Evolutionary conservation across 1,284 basidiomycete genomes (phyloP).

Genomic region (Macrocybe sp.): DNA sequence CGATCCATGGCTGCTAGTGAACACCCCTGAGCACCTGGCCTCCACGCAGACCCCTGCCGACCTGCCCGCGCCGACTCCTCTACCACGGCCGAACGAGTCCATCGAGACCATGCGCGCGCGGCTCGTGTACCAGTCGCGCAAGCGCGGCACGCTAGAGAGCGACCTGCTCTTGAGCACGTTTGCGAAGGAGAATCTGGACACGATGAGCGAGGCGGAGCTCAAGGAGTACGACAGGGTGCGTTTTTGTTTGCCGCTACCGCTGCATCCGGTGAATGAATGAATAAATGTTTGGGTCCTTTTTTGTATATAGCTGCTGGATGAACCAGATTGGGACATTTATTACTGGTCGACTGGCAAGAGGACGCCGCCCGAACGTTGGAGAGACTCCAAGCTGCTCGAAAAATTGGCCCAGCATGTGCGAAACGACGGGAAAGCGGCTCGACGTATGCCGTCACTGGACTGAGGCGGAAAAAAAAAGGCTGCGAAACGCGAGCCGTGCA

Average conservation of each 20-base stretch:
- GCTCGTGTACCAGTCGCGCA: conserved; percentile 90
- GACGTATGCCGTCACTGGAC: conserved; percentile 82
- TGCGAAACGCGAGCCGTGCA: no score
- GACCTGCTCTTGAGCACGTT: conserved; percentile 93
- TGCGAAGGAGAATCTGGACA: conserved; percentile 69
- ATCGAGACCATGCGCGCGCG: conserved; percentile 75
- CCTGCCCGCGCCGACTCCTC: conserved; percentile 43
- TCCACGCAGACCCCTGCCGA: conserved; percentile 46
- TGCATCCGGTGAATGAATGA: neutral
- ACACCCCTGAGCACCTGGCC: conserved; percentile 65
- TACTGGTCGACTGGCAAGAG: conserved; percentile 90
- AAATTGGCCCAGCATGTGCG: conserved; percentile 79
- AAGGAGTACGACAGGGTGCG: conserved; percentile 88
- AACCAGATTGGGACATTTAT: conserved; percentile 98
- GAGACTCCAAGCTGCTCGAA: conserved; percentile 60
- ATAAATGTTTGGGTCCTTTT: neutral
- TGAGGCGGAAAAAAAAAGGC: neutral
- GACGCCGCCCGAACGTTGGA: conserved; percentile 77
- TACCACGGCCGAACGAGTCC: conserved; percentile 59
- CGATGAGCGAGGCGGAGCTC: conserved; percentile 75
- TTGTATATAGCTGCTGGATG: conserved; percentile 75
- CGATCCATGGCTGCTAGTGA: conserved; percentile 75
- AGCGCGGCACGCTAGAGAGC: conserved; percentile 93
- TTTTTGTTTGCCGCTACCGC: conserved; percentile 1
- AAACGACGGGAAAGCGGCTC: conserved; percentile 89